Percentiles rank a stretch among this genome's conserved stretches.
These are phyloP conservation scores for Eimeria necatrix DNA, from an alignment of 169 alveolate genomes.

Conservation along the genomic window DNA sequence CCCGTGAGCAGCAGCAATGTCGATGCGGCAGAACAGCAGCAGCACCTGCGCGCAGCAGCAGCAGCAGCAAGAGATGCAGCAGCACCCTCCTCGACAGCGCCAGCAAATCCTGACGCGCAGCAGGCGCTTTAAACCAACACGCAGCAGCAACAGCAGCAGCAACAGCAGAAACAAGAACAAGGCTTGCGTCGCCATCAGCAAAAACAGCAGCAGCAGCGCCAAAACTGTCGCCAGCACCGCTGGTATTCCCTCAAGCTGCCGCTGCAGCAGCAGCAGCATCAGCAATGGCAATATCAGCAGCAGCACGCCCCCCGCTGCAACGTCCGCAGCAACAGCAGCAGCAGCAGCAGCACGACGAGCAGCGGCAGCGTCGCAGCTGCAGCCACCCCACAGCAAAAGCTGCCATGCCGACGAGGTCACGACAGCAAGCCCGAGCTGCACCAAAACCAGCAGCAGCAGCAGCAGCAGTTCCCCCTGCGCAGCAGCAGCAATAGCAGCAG, in stretches of 20 bases:
- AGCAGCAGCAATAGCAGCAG: not conserved
- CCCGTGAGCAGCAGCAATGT: not conserved
- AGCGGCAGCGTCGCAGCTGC: no score
- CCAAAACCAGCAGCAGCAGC: not conserved
- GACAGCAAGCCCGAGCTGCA: no score
- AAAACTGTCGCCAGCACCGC: no score
- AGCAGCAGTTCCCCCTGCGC: not conserved
- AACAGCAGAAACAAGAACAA: slow-evolving; percentile 11
- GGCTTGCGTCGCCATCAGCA: not conserved
- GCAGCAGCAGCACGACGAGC: slow-evolving; percentile 6
- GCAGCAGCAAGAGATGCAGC: slow-evolving; percentile 19
- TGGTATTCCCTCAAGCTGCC: no score
- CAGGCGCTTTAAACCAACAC: not conserved
- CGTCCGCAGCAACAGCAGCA: not conserved
- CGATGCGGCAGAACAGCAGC: slow-evolving; percentile 1
- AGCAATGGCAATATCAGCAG: not conserved
- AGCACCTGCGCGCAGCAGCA: not conserved
- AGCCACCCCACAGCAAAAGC: no score
- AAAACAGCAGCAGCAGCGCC: not conserved
- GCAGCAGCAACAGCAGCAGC: not conserved
- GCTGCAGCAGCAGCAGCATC: not conserved
- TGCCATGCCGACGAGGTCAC: no score
- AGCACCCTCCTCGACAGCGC: not conserved
- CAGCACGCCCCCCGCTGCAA: not conserved
- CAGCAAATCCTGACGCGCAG: not conserved